Evolutionary conservation across 2,329 filamentous ascomycete species (phyloP).

Genomic region (Pyrenochaeta sp.): DNA sequence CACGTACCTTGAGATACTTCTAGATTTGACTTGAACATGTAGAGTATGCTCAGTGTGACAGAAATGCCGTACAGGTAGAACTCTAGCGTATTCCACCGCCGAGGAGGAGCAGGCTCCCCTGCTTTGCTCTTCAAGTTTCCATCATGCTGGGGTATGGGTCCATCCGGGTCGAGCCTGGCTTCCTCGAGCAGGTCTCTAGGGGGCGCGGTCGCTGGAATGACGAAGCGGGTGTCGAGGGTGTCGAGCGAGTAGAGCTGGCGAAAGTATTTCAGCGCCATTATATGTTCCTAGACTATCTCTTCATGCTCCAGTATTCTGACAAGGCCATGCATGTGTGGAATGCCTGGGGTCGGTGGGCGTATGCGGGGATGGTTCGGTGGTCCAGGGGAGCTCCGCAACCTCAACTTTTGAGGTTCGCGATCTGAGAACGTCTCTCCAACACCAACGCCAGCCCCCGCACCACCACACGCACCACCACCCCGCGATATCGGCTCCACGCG

Average conservation of each 20-base stretch:
- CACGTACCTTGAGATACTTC: constrained; percentile 79
- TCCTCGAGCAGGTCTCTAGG: constrained; percentile 52
- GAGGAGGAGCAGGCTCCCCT: constrained; percentile 60
- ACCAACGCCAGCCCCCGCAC: constrained; percentile 31
- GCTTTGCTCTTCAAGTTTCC: constrained; percentile 28
- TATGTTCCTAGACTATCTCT: constrained; percentile 23
- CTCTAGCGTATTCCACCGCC: constrained; percentile 86
- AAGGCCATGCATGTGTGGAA: constrained; percentile 1
- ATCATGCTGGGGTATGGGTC: constrained; percentile 35
- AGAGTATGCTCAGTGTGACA: constrained; percentile 71
- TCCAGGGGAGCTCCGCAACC: constrained; percentile 23
- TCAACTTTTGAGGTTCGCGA: constrained; percentile 36
- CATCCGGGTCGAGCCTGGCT: constrained; percentile 40
- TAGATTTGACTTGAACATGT: constrained; percentile 91
- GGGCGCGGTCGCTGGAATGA: constrained; percentile 72
- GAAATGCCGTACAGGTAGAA: constrained; percentile 82
- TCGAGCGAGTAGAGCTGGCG: constrained; percentile 68
- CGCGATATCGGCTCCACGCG: constrained; percentile 27
- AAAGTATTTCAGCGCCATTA: constrained; percentile 55
- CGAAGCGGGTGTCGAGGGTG: constrained; percentile 76
- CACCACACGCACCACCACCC: constrained; percentile 11
- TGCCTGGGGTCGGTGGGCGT: constrained; percentile 10
- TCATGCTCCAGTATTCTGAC: constrained; percentile 23
- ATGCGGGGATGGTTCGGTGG: constrained; percentile 24
- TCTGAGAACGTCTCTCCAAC: constrained; percentile 35